Base-by-base conservation (phyloP, 139 green algal species). In the Closterium sp. region DNA sequence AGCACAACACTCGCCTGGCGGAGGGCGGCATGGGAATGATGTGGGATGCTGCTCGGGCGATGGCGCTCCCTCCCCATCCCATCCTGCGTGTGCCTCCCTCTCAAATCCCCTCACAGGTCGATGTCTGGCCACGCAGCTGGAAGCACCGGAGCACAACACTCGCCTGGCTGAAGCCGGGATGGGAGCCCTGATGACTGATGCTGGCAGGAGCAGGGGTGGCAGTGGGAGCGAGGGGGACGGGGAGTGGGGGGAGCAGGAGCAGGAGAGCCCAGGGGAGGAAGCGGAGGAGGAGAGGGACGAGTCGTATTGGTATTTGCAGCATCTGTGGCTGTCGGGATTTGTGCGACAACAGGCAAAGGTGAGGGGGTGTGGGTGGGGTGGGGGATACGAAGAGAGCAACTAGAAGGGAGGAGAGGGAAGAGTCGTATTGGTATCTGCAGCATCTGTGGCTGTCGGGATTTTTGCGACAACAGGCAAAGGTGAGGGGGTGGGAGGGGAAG, bases 251-350 rank as follows among this genome's bases (percentile, higher is more conserved):
- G n/a, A 70, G 42, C 27, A 79, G 32, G 24, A 90, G 90, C 22
- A 91, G 27, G 34, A 9, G 38, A 9, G 4, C 2, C 32, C 2
- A 4, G 32, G 10, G 4, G 28, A 31, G 28, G 50, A 28, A 9
- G 29, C 1, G 28, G 24, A 89, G 22, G 29, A 50, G 31, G 24
- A 31, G 28, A 73, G 42, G 24, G 86, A 38, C 21, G 85, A 84
- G 21, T 38, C 89, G 79, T 31, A 79, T 84, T 38, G 32, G 31
- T 92, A 92, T 90, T 24, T 92, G 17, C 17, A 90, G 27, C 30
- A 29, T 22, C 28, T 92, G n/a, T 92, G 90, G 90, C 85, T 90
- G 32, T 34, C 70, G 32, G 90, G 90, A 1, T 62, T 90, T 89
- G n/a, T 92, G 31, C 31, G 73, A 4, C 84, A 89, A 31, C 73